Evolutionary conservation across 2,329 filamentous ascomycete species (phyloP).

Genomic region (Xylariaceae sp.): DNA sequence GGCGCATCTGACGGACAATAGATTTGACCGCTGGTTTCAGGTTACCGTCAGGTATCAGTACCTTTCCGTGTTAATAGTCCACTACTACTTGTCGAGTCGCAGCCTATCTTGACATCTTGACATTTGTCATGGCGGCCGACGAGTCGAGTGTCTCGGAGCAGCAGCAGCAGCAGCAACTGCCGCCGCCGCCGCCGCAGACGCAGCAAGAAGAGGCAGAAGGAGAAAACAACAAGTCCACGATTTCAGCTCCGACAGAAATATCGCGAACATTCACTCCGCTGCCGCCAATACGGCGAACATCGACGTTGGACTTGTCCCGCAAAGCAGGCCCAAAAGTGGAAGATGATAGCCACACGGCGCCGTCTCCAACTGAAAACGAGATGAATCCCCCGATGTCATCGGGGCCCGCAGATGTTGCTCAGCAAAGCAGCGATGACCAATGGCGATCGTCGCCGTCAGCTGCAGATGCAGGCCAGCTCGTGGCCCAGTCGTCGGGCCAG

Average conservation of each 20-base stretch:
- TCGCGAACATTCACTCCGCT: slow-evolving; percentile 45
- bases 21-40: slow-evolving; percentile 33
- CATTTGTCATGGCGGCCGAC: slow-evolving; percentile 22
- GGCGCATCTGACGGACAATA: slow-evolving; percentile 28
- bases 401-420: slow-evolving; percentile 19
- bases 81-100: slow-evolving; percentile 16
- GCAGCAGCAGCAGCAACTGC: not conserved
- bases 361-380: slow-evolving; percentile 27
- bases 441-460: slow-evolving; percentile 4
- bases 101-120: slow-evolving; percentile 25
- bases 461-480: slow-evolving; percentile 9
- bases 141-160: slow-evolving; percentile 14
- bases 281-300: slow-evolving; percentile 54
- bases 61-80: slow-evolving; percentile 25
- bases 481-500: slow-evolving; percentile 12
- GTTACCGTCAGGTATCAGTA: slow-evolving; percentile 27
- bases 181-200: too few relatives aligned
- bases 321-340: slow-evolving; percentile 35
- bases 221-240: not conserved
- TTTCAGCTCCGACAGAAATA: not conserved
- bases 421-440: slow-evolving; percentile 29
- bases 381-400: slow-evolving; percentile 19
- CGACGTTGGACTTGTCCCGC: slow-evolving; percentile 47
- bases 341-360: slow-evolving; percentile 22
- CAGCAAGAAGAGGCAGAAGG: not conserved